Evolutionary conservation across 306 rosid genomes (phyloP), one percentile per base, ranked within the genome.

Genomic region (Castanea sativa): DNA sequence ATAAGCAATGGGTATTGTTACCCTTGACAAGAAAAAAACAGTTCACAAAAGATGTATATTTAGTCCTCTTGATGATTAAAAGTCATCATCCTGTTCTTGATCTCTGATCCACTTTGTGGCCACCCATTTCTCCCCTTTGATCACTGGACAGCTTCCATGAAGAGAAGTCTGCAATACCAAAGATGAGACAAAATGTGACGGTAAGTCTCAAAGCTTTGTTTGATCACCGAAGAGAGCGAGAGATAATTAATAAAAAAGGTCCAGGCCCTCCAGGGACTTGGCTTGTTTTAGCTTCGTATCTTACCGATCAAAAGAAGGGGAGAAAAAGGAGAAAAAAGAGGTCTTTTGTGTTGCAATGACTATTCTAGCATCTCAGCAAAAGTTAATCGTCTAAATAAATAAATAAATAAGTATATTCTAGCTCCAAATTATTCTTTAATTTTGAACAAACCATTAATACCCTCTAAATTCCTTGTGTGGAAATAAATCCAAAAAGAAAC

Each of bases 101-200:
- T 89, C 86, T 79, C 88, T 81, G 57, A 89, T 85, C 93, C 92
- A 91, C 76, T 89, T 91, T 53, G 92, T 89, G 53, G 91, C 92
- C 2, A 91, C 91, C 95, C 96, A 89, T 84, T 89, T 91, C 85
- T 89, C 88, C 52, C 92, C 96, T 74, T 83, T 73, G 73, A 84
- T 86, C 74, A 91, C 93, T 5, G 93, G 89, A 80, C 96, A 91
- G 81, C 96, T 91, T 79, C 91, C 90, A 81, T 89, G 91, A 52
- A 89, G 93, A 79, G 90, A 91, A 43, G 79, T 77, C 92, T 87
- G 90, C 88, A 85, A 56, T 51, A 68, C 33, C 41, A 18, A 19
- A 68, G 71, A 76, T 56, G 20, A 35, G 56, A 49, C 43, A 29
- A 51, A 49, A 49, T 3, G 21, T 5, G 29, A 3, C 10, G 23